Evolutionary conservation across 2,329 filamentous ascomycete species (phyloP).

Genomic region (Seiridium unicorne): DNA sequence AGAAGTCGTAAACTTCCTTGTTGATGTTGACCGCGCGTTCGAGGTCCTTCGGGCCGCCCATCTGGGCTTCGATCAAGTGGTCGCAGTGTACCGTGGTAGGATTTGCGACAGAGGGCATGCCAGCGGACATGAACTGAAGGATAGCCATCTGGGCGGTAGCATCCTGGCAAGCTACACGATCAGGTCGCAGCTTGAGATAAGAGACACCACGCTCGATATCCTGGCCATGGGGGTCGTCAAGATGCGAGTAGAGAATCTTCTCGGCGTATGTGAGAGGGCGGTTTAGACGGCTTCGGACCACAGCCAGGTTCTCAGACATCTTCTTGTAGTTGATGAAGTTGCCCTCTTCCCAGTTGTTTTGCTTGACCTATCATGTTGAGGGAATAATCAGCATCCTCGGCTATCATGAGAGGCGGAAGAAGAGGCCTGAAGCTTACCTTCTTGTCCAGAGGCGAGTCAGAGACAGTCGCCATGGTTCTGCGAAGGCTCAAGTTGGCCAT

Average conservation of each 20-base stretch:
- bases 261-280: constrained; percentile 92
- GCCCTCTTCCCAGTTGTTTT: constrained; percentile 93
- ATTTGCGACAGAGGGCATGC: constrained; percentile 92
- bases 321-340: constrained; percentile 99
- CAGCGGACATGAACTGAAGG: constrained; percentile 98
- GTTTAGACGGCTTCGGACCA: constrained; percentile 88
- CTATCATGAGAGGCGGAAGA: background rate
- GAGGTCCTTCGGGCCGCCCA: no score
- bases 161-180: constrained; percentile 98
- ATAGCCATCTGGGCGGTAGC: constrained; percentile 99
- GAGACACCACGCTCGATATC: constrained; percentile 94
- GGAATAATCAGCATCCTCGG: constrained; percentile 22
- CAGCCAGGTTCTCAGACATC: constrained; percentile 94
- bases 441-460: constrained; percentile 82
- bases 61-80: constrained; percentile 97
- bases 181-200: constrained; percentile 94
- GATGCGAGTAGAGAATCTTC: constrained; percentile 98
- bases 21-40: no score
- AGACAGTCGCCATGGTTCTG: constrained; percentile 77
- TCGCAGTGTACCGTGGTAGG: constrained; percentile 97
- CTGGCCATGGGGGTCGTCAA: constrained; percentile 94
- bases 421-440: constrained; percentile 60
- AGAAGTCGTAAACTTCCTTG: constrained; percentile 99
- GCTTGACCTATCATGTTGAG: constrained; percentile 62
- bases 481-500: constrained; percentile 61